Evolutionary conservation across 257 asterid species (phyloP).

Genomic region (Primulina huaijiensis): DNA sequence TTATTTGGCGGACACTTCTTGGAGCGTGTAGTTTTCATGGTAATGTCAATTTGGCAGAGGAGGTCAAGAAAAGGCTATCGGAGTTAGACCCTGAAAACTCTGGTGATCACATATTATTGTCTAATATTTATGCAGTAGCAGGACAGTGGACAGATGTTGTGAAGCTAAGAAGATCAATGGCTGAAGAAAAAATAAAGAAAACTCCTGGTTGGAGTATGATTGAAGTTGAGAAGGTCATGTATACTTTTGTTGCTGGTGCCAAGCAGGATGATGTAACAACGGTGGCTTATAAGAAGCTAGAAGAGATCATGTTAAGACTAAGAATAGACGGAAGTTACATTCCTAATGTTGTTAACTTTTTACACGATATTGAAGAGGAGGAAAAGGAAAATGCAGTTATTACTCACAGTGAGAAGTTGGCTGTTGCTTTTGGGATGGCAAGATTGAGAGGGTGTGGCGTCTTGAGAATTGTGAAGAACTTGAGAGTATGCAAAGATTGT

Average conservation of each 20-base stretch:
- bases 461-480: constrained; percentile 61
- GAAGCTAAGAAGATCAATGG: constrained; percentile 55
- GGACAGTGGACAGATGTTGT: constrained; percentile 75
- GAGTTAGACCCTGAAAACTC: constrained; percentile 64
- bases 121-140: constrained; percentile 71
- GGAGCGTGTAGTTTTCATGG: constrained; percentile 85
- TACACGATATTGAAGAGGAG: constrained; percentile 65
- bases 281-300: constrained; percentile 53
- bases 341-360: constrained; percentile 44
- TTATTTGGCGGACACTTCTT: constrained; percentile 87
- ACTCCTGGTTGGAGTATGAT: constrained; percentile 82
- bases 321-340: constrained; percentile 54
- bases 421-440: constrained; percentile 62
- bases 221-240: constrained; percentile 51
- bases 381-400: constrained; percentile 61
- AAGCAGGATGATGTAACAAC: constrained; percentile 29
- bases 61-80: constrained; percentile 51
- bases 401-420: constrained; percentile 72
- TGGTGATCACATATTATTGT: constrained; percentile 66
- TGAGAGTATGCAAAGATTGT: constrained; percentile 74
- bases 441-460: constrained; percentile 38
- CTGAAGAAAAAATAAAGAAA: constrained; percentile 47
- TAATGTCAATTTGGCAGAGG: constrained; percentile 61
- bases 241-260: constrained; percentile 48
- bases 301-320: constrained; percentile 46